Conservation (phyloP, 2,329 filamentous ascomycete species). For the Fonsecaea monophora region DNA sequence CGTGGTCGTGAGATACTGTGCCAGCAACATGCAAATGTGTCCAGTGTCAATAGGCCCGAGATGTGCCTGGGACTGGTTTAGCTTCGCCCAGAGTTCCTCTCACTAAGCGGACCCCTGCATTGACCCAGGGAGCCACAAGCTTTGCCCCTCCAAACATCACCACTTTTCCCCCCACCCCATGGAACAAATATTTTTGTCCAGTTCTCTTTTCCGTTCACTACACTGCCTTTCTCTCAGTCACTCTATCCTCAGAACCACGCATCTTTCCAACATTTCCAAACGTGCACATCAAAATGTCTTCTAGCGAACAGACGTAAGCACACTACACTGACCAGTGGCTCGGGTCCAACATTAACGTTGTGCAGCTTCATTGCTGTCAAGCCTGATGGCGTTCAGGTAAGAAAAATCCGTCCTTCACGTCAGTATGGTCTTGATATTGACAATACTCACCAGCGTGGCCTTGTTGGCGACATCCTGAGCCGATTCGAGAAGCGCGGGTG, state of each 20-base stretch:
- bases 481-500: constrained; percentile 93
- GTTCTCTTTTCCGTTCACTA: constrained; percentile 39
- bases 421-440: constrained; percentile 10
- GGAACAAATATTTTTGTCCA: constrained; percentile 30
- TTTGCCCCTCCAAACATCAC: constrained; percentile 14
- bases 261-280: constrained; percentile 25
- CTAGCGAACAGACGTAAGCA: constrained; percentile 86
- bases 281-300: constrained; percentile 66
- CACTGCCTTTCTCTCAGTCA: constrained; percentile 31
- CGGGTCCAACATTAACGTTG: not conserved
- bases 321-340: not conserved
- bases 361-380: constrained; percentile 99
- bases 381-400: constrained; percentile 98
- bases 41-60: constrained; percentile 13
- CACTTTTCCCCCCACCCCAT: constrained; percentile 20
- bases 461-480: constrained; percentile 95
- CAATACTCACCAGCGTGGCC: constrained; percentile 75
- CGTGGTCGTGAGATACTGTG: constrained; percentile 1
- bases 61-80: constrained; percentile 18
- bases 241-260: constrained; percentile 26
- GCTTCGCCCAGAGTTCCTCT: constrained; percentile 17
- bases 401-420: constrained; percentile 41
- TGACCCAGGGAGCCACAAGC: constrained; percentile 6
- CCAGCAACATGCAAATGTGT: constrained; percentile 22
- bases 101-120: constrained; percentile 26